Conservation (phyloP, 768 basidiomycete genomes). For the Russula abietina region DNA sequence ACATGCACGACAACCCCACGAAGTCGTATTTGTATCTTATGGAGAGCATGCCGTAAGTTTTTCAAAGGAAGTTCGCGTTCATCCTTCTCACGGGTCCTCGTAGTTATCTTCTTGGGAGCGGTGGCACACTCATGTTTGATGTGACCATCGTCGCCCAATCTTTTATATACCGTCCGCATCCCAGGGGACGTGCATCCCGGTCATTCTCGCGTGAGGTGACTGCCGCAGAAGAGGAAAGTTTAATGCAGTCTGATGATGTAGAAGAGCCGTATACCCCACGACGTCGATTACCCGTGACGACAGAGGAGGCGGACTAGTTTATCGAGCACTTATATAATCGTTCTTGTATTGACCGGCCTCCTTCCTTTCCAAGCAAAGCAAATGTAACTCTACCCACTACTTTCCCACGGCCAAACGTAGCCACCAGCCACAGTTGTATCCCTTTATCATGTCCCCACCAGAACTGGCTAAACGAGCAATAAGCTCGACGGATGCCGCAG, state of each 20-base stretch:
- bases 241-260: constrained; percentile 16
- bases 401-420: background rate
- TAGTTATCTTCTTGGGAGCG: constrained; percentile 87
- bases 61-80: background rate
- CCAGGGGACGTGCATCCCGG: constrained; percentile 28
- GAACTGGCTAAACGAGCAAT: constrained; percentile 22
- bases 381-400: background rate
- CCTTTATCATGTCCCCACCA: constrained; percentile 26
- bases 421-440: background rate
- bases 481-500: background rate
- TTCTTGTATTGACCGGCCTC: background rate
- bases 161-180: constrained; percentile 60
- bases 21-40: constrained; percentile 60
- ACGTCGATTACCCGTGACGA: constrained; percentile 21
- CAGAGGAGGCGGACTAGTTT: constrained; percentile 13
- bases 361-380: background rate
- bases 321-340: background rate
- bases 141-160: constrained; percentile 85
- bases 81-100: background rate
- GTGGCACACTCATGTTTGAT: constrained; percentile 90
- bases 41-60: constrained; percentile 79
- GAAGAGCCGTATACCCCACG: constrained; percentile 22
- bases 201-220: constrained; percentile 24
- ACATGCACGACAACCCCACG: constrained; percentile 49
- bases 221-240: constrained; percentile 29